Base-by-base conservation (phyloP, 23 red algal genomes). In the Gracilaria gracilis region DNA sequence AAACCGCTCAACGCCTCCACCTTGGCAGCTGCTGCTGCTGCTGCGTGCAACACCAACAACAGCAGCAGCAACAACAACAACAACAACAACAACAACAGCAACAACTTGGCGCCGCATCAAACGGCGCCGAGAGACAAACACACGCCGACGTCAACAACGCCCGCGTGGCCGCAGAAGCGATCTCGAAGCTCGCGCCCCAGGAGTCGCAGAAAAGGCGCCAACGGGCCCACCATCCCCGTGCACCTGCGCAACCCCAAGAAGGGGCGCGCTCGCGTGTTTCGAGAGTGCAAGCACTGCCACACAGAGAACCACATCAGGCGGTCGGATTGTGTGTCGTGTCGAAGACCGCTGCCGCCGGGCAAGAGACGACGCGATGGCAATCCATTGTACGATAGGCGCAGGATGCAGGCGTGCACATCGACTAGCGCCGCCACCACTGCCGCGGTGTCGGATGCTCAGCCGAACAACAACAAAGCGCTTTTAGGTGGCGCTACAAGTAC, bases 171-270 rank as follows among this genome's bases (percentile, higher is more conserved):
- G 17, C n/a, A 27, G 9, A 75, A 47, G 35, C 69, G 36, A 4
- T 8, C 37, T 6, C 16, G 29, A 31, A 42, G 37, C 11, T 42
- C 35, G 34, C 37, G 69, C 36, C 36, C 36, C 6, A 24, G 39
- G n/a, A 75, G 69, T 23, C 69, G 69, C 0, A 17, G 69, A 46
- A 75, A 75, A 75, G 4, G 14, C 36, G 36, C 17, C 69, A 75
- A 75, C 35, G 69, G 69, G 5, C 69, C 77, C 4, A 37, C 86
- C 1, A 44, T 90, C 53, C 86, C 86, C 17, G 75, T 90, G 35
- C 86, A 90, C 39, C 38, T 90, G 51, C 51, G 86, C 15, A 90
- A 90, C 76, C 86, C 86, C 36, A 90, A 90, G 75, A 79, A 81
- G 46, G 86, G 86, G 47, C 70, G 86, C 19, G 86, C 86, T 2